Evolutionary conservation across 176 grass and related monocot genomes (phyloP).

Genomic region (Phyllostachys edulis): DNA sequence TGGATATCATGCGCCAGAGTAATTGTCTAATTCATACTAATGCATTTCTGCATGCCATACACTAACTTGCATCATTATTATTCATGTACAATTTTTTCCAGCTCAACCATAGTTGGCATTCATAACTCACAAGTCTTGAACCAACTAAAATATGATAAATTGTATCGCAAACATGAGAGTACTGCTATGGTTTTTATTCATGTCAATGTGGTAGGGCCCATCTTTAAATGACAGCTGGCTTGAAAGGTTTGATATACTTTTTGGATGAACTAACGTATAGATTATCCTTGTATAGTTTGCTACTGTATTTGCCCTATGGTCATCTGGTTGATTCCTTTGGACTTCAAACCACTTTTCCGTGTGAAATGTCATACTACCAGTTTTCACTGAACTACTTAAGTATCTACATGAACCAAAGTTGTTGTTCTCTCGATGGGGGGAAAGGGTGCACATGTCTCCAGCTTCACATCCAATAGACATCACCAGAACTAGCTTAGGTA

Average conservation of each 20-base stretch:
- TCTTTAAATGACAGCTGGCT: background rate
- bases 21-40: constrained; percentile 39
- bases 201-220: background rate
- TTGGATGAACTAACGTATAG: constrained; percentile 1
- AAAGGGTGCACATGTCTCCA: background rate
- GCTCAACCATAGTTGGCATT: background rate
- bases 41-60: background rate
- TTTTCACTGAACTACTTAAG: background rate
- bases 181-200: background rate
- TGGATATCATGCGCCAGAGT: constrained; percentile 74
- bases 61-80: constrained; percentile 1
- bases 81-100: background rate
- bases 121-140: background rate
- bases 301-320: background rate
- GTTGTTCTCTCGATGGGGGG: background rate
- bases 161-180: background rate
- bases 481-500: background rate
- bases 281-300: background rate
- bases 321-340: constrained; percentile 18
- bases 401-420: constrained; percentile 8
- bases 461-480: constrained; percentile 12
- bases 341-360: background rate
- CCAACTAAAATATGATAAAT: background rate
- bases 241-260: background rate
- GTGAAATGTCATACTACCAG: background rate